Evolutionary conservation across 768 basidiomycete genomes (phyloP).

Genomic region (Kwoniella shandongensis): DNA sequence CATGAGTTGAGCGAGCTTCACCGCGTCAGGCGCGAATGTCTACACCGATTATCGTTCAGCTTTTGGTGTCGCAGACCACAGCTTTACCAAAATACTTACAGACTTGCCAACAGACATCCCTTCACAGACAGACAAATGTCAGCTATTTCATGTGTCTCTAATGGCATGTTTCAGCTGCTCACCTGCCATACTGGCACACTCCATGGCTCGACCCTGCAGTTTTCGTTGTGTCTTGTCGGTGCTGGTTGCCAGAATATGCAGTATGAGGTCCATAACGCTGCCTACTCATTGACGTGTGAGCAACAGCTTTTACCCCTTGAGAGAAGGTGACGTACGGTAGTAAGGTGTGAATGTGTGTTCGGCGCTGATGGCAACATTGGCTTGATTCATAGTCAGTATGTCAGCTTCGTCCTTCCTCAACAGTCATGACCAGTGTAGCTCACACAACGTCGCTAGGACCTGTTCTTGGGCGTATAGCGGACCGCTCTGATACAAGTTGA

Average conservation of each 20-base stretch:
- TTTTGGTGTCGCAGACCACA: background rate
- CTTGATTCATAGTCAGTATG: slow-evolving; percentile 51
- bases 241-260: slow-evolving; percentile 73
- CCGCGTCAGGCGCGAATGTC: slow-evolving; percentile 72
- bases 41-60: slow-evolving; percentile 40
- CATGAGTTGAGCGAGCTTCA: slow-evolving; percentile 68
- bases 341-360: slow-evolving; percentile 65
- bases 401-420: background rate
- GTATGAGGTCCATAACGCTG: slow-evolving; percentile 72
- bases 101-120: slow-evolving; percentile 65
- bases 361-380: slow-evolving; percentile 85
- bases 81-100: slow-evolving; percentile 20
- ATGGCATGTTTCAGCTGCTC: slow-evolving; percentile 33
- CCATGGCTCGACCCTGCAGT: slow-evolving; percentile 77
- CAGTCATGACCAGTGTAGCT: background rate
- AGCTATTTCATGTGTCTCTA: too few species aligned
- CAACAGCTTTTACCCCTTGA: background rate
- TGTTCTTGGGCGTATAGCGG: slow-evolving; percentile 76
- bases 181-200: slow-evolving; percentile 86
- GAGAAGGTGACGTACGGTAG: slow-evolving; percentile 17
- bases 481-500: slow-evolving; percentile 21
- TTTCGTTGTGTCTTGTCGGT: slow-evolving; percentile 67
- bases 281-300: slow-evolving; percentile 8
- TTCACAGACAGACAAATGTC: background rate
- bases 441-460: slow-evolving; percentile 70